Evolutionary conservation across 257 asterid species (phyloP).

Genomic region (Buddleja alternifolia): DNA sequence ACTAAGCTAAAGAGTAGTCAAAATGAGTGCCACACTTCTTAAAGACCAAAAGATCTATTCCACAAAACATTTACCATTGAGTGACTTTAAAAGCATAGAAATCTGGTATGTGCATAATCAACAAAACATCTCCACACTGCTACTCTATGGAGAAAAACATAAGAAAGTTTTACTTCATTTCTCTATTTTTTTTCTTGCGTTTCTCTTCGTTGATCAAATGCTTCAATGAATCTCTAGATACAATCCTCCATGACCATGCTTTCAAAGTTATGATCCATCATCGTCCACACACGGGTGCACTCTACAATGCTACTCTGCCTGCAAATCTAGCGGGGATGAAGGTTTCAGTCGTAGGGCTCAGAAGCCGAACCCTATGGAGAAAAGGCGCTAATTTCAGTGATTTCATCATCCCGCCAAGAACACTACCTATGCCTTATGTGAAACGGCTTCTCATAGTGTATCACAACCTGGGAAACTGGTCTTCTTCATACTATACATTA

Average conservation of each 20-base stretch:
- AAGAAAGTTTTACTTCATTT: slow-evolving; percentile 28
- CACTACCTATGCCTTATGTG: slow-evolving; percentile 66
- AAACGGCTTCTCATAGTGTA: slow-evolving; percentile 68
- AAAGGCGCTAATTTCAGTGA: slow-evolving; percentile 69
- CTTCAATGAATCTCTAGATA: slow-evolving; percentile 51
- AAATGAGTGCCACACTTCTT: neutral
- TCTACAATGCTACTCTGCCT: slow-evolving; percentile 67
- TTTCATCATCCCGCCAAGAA: slow-evolving; percentile 58
- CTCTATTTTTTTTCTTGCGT: slow-evolving; percentile 37
- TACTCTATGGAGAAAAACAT: slow-evolving; percentile 34
- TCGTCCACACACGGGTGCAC: slow-evolving; percentile 58
- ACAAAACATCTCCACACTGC: slow-evolving; percentile 20
- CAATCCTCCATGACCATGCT: slow-evolving; percentile 63
- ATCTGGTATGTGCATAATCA: neutral
- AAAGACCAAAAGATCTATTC: neutral
- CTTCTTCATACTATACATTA: slow-evolving; percentile 55
- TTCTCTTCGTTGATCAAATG: slow-evolving; percentile 34
- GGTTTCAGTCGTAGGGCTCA: slow-evolving; percentile 54
- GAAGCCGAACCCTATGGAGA: slow-evolving; percentile 70
- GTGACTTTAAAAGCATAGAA: neutral
- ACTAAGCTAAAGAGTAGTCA: neutral
- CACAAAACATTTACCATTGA: slow-evolving; percentile 17
- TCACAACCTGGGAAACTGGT: slow-evolving; percentile 71
- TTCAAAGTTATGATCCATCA: slow-evolving; percentile 47
- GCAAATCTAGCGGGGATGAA: slow-evolving; percentile 66